A percentile compares a stretch with the other conserved stretches of the same genome.
Evolutionary conservation across 306 rosid species (phyloP).

Genomic region (Cicer arietinum): DNA sequence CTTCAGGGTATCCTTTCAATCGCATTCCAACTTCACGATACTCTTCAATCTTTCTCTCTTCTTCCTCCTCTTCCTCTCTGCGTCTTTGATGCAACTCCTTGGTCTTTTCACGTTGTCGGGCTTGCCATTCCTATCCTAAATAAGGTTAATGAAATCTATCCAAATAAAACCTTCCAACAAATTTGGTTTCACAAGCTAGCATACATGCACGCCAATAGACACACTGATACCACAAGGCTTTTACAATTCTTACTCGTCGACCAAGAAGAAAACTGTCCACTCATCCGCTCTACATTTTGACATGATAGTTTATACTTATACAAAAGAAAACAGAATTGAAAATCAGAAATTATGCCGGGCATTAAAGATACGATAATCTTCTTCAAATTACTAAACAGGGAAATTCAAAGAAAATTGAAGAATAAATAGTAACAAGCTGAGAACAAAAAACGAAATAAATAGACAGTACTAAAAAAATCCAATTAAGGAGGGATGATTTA

Average conservation of each 20-base stretch:
- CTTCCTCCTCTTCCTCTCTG: constrained; percentile 82
- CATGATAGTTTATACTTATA: constrained; percentile 15
- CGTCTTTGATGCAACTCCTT: constrained; percentile 64
- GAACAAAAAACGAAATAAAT: neutral
- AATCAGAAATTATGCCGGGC: constrained; percentile 10
- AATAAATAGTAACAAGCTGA: constrained; percentile 3
- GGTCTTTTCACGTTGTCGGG: constrained; percentile 70
- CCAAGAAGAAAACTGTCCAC: neutral
- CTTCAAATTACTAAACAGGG: neutral
- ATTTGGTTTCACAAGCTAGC: constrained; percentile 25
- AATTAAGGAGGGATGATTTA: neutral
- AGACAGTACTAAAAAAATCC: neutral
- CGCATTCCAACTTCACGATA: constrained; percentile 88
- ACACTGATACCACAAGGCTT: neutral
- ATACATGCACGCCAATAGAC: neutral
- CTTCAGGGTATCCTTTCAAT: constrained; percentile 79
- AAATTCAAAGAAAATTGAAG: constrained; percentile 12
- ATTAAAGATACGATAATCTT: neutral
- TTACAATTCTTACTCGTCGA: constrained; percentile 7
- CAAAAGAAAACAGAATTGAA: constrained; percentile 13
- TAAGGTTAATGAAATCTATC: constrained; percentile 49
- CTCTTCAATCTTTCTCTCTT: constrained; percentile 77
- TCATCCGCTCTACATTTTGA: constrained; percentile 25
- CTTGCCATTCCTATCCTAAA: constrained; percentile 89
- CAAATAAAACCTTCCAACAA: constrained; percentile 39